A percentile compares a stretch with the other conserved stretches of the same genome.
phyloP scores from a whole-genome alignment of 2,329 filamentous ascomycete species.

The Xylariomycetidae sp. region DNA sequence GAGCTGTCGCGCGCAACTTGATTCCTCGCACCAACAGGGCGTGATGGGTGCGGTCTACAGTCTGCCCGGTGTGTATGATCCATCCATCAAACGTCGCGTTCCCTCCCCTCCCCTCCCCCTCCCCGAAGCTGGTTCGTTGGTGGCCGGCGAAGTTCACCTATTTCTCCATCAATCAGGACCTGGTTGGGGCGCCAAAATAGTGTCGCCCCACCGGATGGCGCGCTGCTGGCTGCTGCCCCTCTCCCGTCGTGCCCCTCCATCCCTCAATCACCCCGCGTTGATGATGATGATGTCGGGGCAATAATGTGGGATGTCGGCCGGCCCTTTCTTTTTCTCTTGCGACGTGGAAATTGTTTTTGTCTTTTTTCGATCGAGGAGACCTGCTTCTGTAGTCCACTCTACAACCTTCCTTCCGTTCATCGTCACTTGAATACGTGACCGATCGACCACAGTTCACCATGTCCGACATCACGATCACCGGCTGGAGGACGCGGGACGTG shows the following conservation, averaged over 20 bases:
- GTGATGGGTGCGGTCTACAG: too few species aligned
- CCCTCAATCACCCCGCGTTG: constrained; percentile 7
- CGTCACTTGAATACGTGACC: background rate
- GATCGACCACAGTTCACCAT: constrained; percentile 24
- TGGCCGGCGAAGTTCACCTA: too few species aligned
- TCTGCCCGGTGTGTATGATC: too few species aligned
- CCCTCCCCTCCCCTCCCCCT: too few species aligned
- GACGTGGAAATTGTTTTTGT: too few species aligned
- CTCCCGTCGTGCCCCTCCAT: background rate
- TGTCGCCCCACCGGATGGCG: background rate
- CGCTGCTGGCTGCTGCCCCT: too few species aligned
- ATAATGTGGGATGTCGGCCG: constrained; percentile 1
- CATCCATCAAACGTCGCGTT: too few species aligned
- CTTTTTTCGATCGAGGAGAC: background rate
- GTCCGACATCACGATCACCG: constrained; percentile 63
- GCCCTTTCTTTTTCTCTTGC: background rate
- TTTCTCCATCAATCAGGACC: constrained; percentile 28
- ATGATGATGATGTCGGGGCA: constrained; percentile 1
- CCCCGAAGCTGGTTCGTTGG: too few species aligned
- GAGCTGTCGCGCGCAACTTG: too few species aligned
- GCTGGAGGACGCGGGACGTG: constrained; percentile 66
- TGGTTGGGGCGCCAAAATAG: constrained; percentile 1
- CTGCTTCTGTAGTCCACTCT: background rate
- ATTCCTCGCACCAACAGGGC: too few species aligned
- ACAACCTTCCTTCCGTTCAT: background rate